Evolutionary conservation across 371 early-diverging fungal species (phyloP), one percentile per base, ranked within the genome.

Genomic region (Lichtheimia hyalospora): DNA sequence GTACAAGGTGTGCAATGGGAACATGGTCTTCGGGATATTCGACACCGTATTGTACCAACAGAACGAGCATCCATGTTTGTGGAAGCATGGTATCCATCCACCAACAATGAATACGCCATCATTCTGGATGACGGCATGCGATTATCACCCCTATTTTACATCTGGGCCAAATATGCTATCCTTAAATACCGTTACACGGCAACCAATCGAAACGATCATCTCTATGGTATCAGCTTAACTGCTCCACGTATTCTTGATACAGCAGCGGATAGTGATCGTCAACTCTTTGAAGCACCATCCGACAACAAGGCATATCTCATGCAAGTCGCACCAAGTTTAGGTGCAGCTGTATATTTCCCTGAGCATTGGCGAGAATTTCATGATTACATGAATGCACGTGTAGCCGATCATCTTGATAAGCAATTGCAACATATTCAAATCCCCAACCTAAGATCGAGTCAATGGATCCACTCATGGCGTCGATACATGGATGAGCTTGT

Each of bases 281-380:
- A 39, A 34, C 16, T 62, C 4, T 43, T 56, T 15, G 43, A 18
- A 20, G 49, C 62, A 25, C 62, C 62, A 5, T 70, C 73, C 16
- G 21, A 21, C 14, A 25, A 8, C 18, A 41, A 40, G 50, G 82
- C 79, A 15, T 84, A 75, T 58, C 59, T 85, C 14, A 70, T 80
- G 62, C 87, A 87, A 60, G 63, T 77, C 2, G 41, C 59, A 15
- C 46, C 46, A 18, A 83, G 83, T 3, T 71, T 75, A 52, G 73
- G 70, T 53, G 78, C 79, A 49, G 83, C 85, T 2, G 69, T 86
- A 3, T 87, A 81, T 52, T 87, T 87, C 55, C 87, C 87, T 3
- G 85, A 87, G 43, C 77, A 84, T 43, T 87, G 87, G 87, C 70
- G 82, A 28, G 86, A 87, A 57, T 87, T 85, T 58, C 87, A 85